Base-by-base conservation (phyloP, 805 yeast species). In the Yarrowia porcina region DNA sequence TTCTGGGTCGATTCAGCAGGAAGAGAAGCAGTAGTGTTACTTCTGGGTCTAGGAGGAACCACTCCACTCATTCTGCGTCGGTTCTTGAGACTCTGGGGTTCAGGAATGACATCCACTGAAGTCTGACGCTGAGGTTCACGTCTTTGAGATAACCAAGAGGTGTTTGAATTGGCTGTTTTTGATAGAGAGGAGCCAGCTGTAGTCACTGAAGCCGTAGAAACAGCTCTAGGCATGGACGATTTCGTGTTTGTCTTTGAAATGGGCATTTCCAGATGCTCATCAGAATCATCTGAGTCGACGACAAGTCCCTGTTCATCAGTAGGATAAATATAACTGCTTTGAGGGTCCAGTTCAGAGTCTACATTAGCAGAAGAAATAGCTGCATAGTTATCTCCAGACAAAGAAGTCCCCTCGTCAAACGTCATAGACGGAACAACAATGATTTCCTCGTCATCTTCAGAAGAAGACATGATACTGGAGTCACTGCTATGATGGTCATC, bases 201-300 rank as follows among this genome's bases (percentile, higher is more conserved):
- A 15, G 59, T 25, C 20, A 52, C 59, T 0, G 59, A 52, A 23
- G 59, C 59, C 23, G 59, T 52, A 18, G 59, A 52, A 3, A 44
- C 36, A 6, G 59, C 59, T 35, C 59, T 35, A 8, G 59, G 59
- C 32, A 52, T 25, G 10, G 38, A 39, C 18, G 45, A 15, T n/a
- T 33, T 45, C 12, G 50, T 21, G 49, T 54, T 60, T 7, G 65
- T 64, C 50, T 67, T 57, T 35, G 57, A 33, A 50, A 67, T 9
- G 57, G 54, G 41, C 61, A 67, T 39, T 23, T 45, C 42, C 64
- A 66, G 23, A 12, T 56, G 63, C 62, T 61, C 65, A 20, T 60
- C 64, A 0, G 39, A 38, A 28, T 52, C 69, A 4, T 52, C 59
- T 67, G 72, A 9, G 70, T 67, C 61, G 64, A 69, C 60, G 67